These are phyloP conservation scores for Poteriospumella lacustris DNA, from an alignment of 108 stramenopile genomes.

Conservation along the genomic window DNA sequence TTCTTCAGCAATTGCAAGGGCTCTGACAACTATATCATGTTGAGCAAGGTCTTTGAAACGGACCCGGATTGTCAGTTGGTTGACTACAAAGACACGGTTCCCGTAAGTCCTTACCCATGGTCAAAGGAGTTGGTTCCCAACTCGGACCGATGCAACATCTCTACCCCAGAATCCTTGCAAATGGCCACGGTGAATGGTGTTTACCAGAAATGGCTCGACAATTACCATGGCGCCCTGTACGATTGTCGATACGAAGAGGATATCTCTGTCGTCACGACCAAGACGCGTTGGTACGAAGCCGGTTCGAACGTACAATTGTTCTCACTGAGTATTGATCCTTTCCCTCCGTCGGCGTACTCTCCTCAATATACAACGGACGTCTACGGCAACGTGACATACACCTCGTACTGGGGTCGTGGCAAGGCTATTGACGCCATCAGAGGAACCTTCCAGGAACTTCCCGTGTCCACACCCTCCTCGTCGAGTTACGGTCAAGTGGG, in stretches of 20 bases:
- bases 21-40: conserved; percentile 65
- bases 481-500: background rate
- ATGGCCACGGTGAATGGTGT: background rate
- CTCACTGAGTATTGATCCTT: conserved; percentile 62
- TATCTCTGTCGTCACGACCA: conserved; percentile 37
- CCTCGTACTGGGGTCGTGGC: conserved; percentile 26
- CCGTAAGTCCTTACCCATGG: conserved; percentile 55
- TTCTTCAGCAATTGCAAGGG: conserved; percentile 73
- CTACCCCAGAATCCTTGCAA: background rate
- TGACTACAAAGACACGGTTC: conserved; percentile 38
- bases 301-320: conserved; percentile 49
- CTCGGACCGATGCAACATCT: conserved; percentile 25
- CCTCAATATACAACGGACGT: background rate
- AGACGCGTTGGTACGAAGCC: conserved; percentile 70
- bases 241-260: conserved; percentile 70
- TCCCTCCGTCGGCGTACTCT: background rate
- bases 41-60: conserved; percentile 68
- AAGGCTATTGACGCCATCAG: background rate
- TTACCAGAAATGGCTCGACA: background rate
- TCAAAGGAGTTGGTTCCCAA: conserved; percentile 17
- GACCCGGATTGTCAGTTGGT: conserved; percentile 58
- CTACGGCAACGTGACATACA: background rate
- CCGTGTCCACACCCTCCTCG: background rate
- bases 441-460: background rate
- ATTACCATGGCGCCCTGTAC: conserved; percentile 46